phyloP scores from a whole-genome alignment of 2,329 filamentous ascomycete species.

The Stemphylium lycopersici region DNA sequence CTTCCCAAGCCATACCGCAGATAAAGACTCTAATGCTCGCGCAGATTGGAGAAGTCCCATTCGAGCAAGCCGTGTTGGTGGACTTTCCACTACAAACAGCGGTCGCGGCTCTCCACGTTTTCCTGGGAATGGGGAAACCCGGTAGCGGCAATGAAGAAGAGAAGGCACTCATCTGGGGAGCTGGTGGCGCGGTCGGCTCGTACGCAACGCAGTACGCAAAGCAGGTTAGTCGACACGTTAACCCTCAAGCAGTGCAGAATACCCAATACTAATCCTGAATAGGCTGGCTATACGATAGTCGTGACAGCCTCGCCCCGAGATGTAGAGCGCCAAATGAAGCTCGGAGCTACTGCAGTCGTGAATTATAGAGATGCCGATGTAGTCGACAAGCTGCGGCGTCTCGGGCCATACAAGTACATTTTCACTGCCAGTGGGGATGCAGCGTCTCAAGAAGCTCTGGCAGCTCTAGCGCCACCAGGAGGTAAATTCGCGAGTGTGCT shows the following conservation, averaged over 20 bases:
- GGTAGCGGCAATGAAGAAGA: slow-evolving; percentile 27
- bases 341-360: slow-evolving; percentile 31
- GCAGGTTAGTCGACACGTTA: slow-evolving; percentile 16
- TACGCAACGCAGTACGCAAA: slow-evolving; percentile 37
- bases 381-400: slow-evolving; percentile 25
- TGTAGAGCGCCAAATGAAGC: slow-evolving; percentile 27
- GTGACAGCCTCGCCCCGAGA: slow-evolving; percentile 35
- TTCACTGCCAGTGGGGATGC: slow-evolving; percentile 36
- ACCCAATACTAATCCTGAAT: slow-evolving; percentile 18
- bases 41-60: slow-evolving; percentile 33
- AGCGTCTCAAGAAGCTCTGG: slow-evolving; percentile 32
- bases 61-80: slow-evolving; percentile 34
- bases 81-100: slow-evolving; percentile 37
- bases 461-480: slow-evolving; percentile 25
- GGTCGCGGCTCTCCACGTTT: slow-evolving; percentile 36
- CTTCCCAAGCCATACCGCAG: no score
- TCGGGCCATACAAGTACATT: slow-evolving; percentile 35
- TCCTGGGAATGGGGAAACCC: slow-evolving; percentile 32
- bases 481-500: slow-evolving; percentile 33
- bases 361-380: slow-evolving; percentile 36
- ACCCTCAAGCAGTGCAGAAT: not conserved
- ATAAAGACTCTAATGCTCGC: slow-evolving; percentile 4
- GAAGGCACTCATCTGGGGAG: slow-evolving; percentile 36
- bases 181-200: slow-evolving; percentile 35
- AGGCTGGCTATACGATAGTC: slow-evolving; percentile 36